Conservation (phyloP, 768 basidiomycete genomes). For the Boletales sp. region DNA sequence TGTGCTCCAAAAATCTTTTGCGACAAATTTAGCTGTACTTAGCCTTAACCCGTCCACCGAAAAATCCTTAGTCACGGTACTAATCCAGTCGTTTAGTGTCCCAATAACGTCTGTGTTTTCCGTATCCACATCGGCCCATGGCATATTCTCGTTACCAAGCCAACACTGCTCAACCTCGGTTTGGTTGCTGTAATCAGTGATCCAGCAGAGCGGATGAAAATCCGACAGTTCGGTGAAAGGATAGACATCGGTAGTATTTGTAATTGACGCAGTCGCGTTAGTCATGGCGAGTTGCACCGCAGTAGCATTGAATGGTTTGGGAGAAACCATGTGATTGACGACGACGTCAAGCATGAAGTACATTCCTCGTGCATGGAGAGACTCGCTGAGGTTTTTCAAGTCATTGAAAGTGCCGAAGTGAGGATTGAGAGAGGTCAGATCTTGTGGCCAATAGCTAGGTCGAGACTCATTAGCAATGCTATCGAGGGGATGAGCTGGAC, state of each 20-base stretch:
- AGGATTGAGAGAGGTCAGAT: conserved; percentile 46
- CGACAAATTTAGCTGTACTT: conserved; percentile 58
- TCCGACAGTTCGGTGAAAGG: conserved; percentile 34
- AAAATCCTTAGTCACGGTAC: conserved; percentile 43
- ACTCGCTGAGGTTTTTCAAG: conserved; percentile 44
- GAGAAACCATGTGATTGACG: conserved; percentile 56
- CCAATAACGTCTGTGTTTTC: conserved; percentile 43
- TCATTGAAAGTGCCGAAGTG: conserved; percentile 53
- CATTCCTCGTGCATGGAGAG: conserved; percentile 52
- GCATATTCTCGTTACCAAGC: conserved; percentile 51
- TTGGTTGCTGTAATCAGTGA: conserved; percentile 43
- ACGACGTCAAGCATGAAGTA: conserved; percentile 62
- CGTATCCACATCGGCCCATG: conserved; percentile 58
- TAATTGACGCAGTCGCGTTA: conserved; percentile 7
- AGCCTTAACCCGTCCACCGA: conserved; percentile 53
- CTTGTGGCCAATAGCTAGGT: conserved; percentile 48
- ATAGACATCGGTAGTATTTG: conserved; percentile 18
- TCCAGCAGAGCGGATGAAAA: conserved; percentile 41
- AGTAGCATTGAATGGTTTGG: conserved; percentile 23
- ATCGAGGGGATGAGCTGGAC: conserved; percentile 1
- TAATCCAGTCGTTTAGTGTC: conserved; percentile 47
- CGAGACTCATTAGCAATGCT: background rate
- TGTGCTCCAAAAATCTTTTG: conserved; percentile 50
- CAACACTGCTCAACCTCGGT: conserved; percentile 55
- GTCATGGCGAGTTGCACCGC: conserved; percentile 16